phyloP scores from a whole-genome alignment of 495 filamentous ascomycete species.

The Aspergillus baeticus region DNA sequence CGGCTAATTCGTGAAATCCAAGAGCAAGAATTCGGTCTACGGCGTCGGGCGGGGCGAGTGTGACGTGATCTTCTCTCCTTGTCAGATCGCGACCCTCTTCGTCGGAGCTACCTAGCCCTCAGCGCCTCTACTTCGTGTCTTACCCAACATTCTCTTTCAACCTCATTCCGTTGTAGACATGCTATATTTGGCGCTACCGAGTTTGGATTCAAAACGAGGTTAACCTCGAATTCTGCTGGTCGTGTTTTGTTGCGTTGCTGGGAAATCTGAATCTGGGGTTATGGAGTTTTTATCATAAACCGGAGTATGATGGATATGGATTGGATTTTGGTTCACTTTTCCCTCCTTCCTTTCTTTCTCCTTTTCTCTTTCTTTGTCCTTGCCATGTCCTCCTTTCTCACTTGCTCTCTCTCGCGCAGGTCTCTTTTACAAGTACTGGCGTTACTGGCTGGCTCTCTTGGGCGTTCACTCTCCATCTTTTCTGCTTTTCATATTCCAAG shows the following conservation, averaged over 20 bases:
- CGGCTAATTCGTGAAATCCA: conserved; percentile 57
- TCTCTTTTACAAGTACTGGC: background rate
- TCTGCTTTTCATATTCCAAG: background rate
- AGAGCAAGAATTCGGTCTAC: conserved; percentile 58
- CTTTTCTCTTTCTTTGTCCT: conserved; percentile 1
- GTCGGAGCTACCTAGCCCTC: too few species aligned
- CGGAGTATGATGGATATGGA: conserved; percentile 16
- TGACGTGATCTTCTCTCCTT: conserved; percentile 9
- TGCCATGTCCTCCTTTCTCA: conserved; percentile 9
- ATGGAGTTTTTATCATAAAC: conserved; percentile 21
- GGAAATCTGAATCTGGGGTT: conserved; percentile 14
- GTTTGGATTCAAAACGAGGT: conserved; percentile 6
- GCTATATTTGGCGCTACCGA: conserved; percentile 17
- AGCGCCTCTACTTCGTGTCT: conserved; percentile 16
- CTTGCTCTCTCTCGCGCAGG: conserved; percentile 5
- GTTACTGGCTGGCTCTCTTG: conserved; percentile 1
- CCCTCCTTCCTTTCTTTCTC: background rate
- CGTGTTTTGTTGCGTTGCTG: conserved; percentile 15
- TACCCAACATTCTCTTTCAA: conserved; percentile 10
- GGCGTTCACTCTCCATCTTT: background rate
- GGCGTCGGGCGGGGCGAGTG: conserved; percentile 42
- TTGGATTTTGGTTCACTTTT: conserved; percentile 11
- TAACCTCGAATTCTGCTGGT: conserved; percentile 5
- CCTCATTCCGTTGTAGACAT: conserved; percentile 15
- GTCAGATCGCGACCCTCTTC: conserved; percentile 2